Evolutionary conservation across 2,329 filamentous ascomycete species (phyloP).

Genomic region (Fusarium napiforme): DNA sequence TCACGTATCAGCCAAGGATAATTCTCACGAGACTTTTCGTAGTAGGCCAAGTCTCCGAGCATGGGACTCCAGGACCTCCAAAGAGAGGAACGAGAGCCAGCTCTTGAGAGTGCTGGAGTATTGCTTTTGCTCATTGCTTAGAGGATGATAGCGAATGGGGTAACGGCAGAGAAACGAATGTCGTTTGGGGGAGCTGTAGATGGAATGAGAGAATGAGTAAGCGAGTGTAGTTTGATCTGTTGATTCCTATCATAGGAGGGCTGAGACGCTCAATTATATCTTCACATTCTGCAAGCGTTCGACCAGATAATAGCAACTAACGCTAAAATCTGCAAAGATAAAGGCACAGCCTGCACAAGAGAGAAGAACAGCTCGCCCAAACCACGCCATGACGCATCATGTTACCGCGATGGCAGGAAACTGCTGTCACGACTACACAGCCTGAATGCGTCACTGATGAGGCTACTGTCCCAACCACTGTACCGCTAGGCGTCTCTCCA

Average conservation of each 20-base stretch:
- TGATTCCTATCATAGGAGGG: background rate
- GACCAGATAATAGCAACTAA: background rate
- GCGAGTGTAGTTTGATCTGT: conserved; percentile 7
- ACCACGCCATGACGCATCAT: conserved; percentile 2
- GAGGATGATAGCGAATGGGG: background rate
- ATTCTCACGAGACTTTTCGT: conserved; percentile 46
- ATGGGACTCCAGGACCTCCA: conserved; percentile 46
- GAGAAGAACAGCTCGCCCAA: background rate
- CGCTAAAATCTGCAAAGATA: background rate
- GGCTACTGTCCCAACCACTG: background rate
- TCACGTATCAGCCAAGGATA: conserved; percentile 44
- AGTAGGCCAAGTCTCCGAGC: conserved; percentile 37
- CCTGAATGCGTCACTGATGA: conserved; percentile 4
- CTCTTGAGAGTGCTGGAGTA: conserved; percentile 30
- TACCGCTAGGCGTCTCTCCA: background rate
- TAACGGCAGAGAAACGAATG: no score
- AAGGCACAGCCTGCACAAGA: background rate
- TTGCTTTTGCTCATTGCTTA: conserved; percentile 7
- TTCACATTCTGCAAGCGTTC: background rate
- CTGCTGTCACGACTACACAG: background rate
- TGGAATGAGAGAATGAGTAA: conserved; percentile 1
- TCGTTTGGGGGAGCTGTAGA: fast-evolving
- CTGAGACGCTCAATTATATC: conserved; percentile 8
- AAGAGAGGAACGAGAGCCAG: conserved; percentile 42
- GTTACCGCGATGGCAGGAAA: background rate